These are phyloP conservation scores for Myrica gale DNA, from an alignment of 306 rosid genomes.

Conservation along the genomic window DNA sequence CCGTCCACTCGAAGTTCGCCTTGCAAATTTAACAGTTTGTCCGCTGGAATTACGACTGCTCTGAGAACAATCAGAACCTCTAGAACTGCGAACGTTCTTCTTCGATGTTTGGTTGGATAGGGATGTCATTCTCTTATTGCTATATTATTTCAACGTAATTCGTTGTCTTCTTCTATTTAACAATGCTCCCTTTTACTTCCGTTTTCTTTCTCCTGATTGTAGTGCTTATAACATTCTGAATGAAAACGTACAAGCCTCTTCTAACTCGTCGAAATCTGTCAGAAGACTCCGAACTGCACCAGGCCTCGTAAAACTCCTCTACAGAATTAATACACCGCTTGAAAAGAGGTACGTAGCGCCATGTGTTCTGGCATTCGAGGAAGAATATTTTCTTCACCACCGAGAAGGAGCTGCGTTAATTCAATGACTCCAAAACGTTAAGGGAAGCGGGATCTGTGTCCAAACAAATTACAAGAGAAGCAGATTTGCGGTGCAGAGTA, in stretches of 20 bases:
- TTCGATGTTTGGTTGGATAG: slow-evolving; percentile 51
- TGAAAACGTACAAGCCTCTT: background rate
- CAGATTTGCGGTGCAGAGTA: background rate
- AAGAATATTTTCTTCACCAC: background rate
- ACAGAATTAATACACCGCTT: background rate
- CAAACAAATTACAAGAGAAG: background rate
- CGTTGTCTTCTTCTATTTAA: background rate
- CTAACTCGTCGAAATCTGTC: background rate
- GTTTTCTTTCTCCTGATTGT: background rate
- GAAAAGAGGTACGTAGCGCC: background rate
- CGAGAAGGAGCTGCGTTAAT: background rate
- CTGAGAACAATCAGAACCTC: slow-evolving; percentile 45
- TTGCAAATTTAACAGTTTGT: slow-evolving; percentile 70
- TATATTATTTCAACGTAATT: background rate
- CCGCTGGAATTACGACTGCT: slow-evolving; percentile 38
- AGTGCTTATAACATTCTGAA: background rate
- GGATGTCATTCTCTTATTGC: slow-evolving; percentile 45
- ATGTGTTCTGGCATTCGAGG: background rate
- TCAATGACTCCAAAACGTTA: background rate
- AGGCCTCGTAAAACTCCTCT: background rate
- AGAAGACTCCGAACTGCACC: background rate
- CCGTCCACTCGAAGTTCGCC: slow-evolving; percentile 83
- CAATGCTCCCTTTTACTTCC: background rate
- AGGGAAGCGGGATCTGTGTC: background rate
- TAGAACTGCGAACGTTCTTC: slow-evolving; percentile 47